Evolutionary conservation across 2,329 filamentous ascomycete genomes (phyloP).

Genomic region (Dactylella cylindrospora): DNA sequence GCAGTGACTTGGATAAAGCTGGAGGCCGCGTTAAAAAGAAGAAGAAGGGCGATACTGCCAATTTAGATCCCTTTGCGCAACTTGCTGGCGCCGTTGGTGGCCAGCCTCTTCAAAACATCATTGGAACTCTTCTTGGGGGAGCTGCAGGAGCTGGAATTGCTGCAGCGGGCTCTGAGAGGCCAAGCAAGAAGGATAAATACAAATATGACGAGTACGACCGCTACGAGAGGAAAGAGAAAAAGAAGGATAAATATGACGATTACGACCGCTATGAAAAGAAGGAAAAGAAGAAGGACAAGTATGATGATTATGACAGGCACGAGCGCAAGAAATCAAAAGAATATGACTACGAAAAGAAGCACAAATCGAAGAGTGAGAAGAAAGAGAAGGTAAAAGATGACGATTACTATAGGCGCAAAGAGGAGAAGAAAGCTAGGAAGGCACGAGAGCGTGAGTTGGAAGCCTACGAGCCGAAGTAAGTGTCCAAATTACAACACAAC

Average conservation of each 20-base stretch:
- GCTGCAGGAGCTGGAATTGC: conserved; percentile 23
- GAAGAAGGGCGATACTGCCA: conserved; percentile 46
- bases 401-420: conserved; percentile 42
- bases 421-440: conserved; percentile 25
- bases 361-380: conserved; percentile 38
- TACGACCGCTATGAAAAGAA: conserved; percentile 23
- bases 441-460: conserved; percentile 26
- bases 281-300: conserved; percentile 33
- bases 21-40: conserved; percentile 46
- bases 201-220: conserved; percentile 24
- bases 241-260: conserved; percentile 40
- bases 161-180: conserved; percentile 21
- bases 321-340: conserved; percentile 34
- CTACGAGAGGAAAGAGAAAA: conserved; percentile 29
- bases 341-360: conserved; percentile 20
- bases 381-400: conserved; percentile 43
- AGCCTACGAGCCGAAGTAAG: conserved; percentile 18
- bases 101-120: conserved; percentile 43
- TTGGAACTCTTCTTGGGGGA: conserved; percentile 44
- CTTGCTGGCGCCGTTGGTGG: conserved; percentile 45
- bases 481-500: no score
- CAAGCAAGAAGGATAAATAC: conserved; percentile 32
- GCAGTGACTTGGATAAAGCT: conserved; percentile 46
- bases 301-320: conserved; percentile 24
- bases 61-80: conserved; percentile 38